Conservation (phyloP, 1,284 basidiomycete genomes). For the Peniophora sp. region DNA sequence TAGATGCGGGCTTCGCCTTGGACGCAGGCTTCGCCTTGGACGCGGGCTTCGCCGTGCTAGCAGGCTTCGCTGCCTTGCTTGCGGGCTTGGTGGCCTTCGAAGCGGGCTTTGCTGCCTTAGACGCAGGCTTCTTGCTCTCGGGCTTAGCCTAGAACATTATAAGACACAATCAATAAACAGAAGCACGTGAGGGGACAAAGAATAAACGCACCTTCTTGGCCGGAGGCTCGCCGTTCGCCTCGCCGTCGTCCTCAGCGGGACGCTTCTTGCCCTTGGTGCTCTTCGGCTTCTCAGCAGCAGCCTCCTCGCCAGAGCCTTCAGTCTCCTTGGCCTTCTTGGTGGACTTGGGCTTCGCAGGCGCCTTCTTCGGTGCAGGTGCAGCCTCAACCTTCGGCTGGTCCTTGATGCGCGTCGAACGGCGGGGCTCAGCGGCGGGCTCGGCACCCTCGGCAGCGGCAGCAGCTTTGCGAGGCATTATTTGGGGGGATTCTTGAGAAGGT, state of each 20-base stretch:
- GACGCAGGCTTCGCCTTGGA: conserved; percentile 20
- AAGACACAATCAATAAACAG: conserved; percentile 4
- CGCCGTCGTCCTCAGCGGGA: conserved; percentile 21
- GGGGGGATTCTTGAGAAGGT: too few relatives aligned
- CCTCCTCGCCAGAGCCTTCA: conserved; percentile 20
- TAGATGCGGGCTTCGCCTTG: conserved; percentile 20
- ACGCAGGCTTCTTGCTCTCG: conserved; percentile 7
- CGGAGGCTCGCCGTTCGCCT: conserved; percentile 18
- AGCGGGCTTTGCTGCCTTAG: conserved; percentile 17
- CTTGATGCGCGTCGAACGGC: conserved; percentile 69
- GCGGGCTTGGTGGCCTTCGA: conserved; percentile 8
- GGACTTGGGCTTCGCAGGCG: conserved; percentile 49
- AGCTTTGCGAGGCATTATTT: conserved; percentile 63
- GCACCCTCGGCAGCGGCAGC: conserved; percentile 27
- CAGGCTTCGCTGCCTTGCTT: too few relatives aligned
- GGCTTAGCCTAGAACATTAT: conserved; percentile 11
- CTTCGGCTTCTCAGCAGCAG: conserved; percentile 41
- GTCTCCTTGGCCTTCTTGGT: conserved; percentile 37
- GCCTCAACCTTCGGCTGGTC: conserved; percentile 48
- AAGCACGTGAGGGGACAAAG: not conserved
- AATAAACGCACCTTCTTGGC: conserved; percentile 23
- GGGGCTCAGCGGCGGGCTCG: conserved; percentile 36
- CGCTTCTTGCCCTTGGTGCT: conserved; percentile 50
- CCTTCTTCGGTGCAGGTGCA: conserved; percentile 44
- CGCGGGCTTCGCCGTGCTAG: conserved; percentile 14